Percentiles rank a stretch among this genome's conserved stretches.
phyloP scores from a whole-genome alignment of 164 flowering plant genomes.

The Nelumbo lutea region DNA sequence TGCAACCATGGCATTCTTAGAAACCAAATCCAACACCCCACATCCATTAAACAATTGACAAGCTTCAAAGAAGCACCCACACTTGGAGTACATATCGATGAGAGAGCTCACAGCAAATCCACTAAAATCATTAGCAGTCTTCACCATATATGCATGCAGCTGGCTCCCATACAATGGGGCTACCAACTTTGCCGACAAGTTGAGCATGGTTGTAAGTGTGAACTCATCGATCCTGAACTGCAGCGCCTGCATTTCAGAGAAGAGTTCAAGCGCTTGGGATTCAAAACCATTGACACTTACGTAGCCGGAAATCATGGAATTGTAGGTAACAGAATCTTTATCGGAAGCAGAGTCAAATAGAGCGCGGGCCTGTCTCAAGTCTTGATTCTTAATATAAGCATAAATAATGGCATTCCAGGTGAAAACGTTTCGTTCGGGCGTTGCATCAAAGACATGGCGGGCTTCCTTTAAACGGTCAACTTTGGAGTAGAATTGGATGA shows the following conservation, averaged over 20 bases:
- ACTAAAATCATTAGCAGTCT: slow-evolving; percentile 43
- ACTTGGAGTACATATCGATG: slow-evolving; percentile 84
- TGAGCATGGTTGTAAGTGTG: slow-evolving; percentile 61
- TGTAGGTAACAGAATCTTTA: slow-evolving; percentile 70
- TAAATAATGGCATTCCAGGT: slow-evolving; percentile 75
- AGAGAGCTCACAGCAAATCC: slow-evolving; percentile 54
- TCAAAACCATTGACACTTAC: slow-evolving; percentile 38
- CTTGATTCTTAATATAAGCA: slow-evolving; percentile 38
- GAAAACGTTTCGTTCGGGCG: slow-evolving; percentile 74
- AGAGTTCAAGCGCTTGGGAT: slow-evolving; percentile 40
- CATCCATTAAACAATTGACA: slow-evolving; percentile 34
- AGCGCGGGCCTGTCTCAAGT: slow-evolving; percentile 37
- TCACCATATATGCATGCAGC: slow-evolving; percentile 64
- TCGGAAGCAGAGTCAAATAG: slow-evolving; percentile 52
- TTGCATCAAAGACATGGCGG: slow-evolving; percentile 62
- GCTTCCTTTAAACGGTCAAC: slow-evolving; percentile 40
- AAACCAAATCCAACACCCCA: slow-evolving; percentile 36
- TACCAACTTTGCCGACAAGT: slow-evolving; percentile 42
- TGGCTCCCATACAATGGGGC: slow-evolving; percentile 43
- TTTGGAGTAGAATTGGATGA: slow-evolving; percentile 46
- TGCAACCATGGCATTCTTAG: slow-evolving; percentile 75
- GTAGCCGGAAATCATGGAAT: slow-evolving; percentile 63
- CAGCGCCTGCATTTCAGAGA: slow-evolving; percentile 41
- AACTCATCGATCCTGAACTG: slow-evolving; percentile 47
- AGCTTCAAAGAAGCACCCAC: slow-evolving; percentile 48